Base-by-base conservation (phyloP, 2,329 filamentous ascomycete species). In the Calonectria multiphialidica region DNA sequence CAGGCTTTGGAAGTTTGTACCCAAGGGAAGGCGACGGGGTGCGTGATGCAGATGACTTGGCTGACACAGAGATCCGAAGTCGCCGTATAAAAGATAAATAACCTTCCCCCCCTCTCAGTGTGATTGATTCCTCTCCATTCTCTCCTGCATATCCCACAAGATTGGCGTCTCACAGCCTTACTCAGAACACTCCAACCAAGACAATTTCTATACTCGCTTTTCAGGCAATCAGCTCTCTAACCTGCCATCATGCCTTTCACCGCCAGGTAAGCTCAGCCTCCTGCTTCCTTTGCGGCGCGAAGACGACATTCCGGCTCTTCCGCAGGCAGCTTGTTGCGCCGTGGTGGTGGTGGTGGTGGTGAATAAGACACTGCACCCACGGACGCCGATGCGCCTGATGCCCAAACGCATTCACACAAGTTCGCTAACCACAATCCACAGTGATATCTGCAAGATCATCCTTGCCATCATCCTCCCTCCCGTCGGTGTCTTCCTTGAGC, bases 401-500 rank as follows among this genome's bases (percentile, higher is more conserved):
- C 59, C 49, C 61, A 42, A 25, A 21, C 5, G 8, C 45, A 71
- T 40, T 23, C 37, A 21, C 40, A 28, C 50, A 25, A 23, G 25
- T 37, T 35, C 44, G 68, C 75, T 79, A 61, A 78, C 50, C 42
- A 35, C 45, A 10, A 6, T 45, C 65, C 61, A 18, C 64, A 86
- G 84, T 80, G 89, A 91, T 77, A 90, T 91, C 79, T 90, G 87
- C 89, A 91, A 91, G 86, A 90, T 91, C 89, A 90, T 98, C 86
- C 90, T 98, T 87, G 95, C 95, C 88, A 88, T 98, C 88, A 88
- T 98, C 87, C 91, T 98, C 77, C 95, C 95, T 70, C 95, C 95
- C 83, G 87, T 98, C 68, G 95, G 95, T 88, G 95, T 98, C 84
- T 97, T 98, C 90, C 94, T 98, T 79, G 95, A 98, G 93, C 92